A percentile compares a stretch with the other conserved stretches of the same genome.
phyloP scores from a whole-genome alignment of 441 rosid genomes.

The Omphalea diandra region DNA sequence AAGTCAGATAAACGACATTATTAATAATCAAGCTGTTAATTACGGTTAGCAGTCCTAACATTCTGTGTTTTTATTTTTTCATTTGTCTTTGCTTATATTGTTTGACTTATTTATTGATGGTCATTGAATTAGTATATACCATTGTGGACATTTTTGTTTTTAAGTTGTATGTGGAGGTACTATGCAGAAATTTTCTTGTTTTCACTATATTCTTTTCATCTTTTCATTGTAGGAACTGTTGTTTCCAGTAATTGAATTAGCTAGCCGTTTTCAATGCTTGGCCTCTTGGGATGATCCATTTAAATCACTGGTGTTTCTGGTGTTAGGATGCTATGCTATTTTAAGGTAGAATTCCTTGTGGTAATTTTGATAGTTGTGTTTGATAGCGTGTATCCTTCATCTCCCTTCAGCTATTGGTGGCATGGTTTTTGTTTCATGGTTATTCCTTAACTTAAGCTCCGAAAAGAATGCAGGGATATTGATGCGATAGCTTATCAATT shows the following conservation, averaged over 20 bases:
- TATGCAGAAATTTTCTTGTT: neutral
- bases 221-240: slow-evolving; percentile 60
- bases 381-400: no score
- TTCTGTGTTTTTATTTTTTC: neutral
- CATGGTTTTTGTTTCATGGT: no score
- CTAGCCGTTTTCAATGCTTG: slow-evolving; percentile 39
- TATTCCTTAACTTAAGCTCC: no score
- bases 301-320: slow-evolving; percentile 56
- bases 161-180: slow-evolving; percentile 1
- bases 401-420: no score
- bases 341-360: slow-evolving; percentile 45
- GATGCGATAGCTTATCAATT: no score
- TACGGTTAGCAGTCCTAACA: neutral
- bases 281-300: slow-evolving; percentile 73
- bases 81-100: no score
- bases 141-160: neutral
- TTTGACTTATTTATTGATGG: no score
- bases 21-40: slow-evolving; percentile 7
- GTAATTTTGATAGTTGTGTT: no score
- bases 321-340: slow-evolving; percentile 47
- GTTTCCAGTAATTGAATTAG: slow-evolving; percentile 56
- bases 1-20: neutral
- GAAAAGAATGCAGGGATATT: no score
- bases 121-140: no score
- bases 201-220: slow-evolving; percentile 5